phyloP scores from a whole-genome alignment of 768 basidiomycete genomes.

The Exidia glandulosa region DNA sequence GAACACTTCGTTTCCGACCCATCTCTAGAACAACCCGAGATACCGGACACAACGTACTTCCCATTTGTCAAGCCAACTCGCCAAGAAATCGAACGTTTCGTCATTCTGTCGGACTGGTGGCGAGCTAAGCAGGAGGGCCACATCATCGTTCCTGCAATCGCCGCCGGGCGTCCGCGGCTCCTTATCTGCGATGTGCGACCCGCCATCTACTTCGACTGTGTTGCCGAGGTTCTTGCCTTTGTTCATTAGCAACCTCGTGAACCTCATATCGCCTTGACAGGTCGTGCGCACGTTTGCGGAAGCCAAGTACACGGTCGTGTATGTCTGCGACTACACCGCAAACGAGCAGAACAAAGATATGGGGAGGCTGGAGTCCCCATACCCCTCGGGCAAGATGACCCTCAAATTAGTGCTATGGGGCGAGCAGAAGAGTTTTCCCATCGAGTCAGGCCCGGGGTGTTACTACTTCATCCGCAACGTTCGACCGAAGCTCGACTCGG shows the following conservation, averaged over 20 bases:
- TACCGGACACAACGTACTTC: background rate
- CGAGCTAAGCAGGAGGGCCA: background rate
- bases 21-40: background rate
- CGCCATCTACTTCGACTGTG: constrained; percentile 3
- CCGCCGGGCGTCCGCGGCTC: background rate
- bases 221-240: constrained; percentile 1
- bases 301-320: background rate
- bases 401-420: background rate
- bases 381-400: background rate
- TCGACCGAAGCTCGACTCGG: background rate
- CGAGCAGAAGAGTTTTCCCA: background rate
- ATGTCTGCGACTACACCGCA: background rate
- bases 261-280: background rate
- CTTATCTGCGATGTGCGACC: constrained; percentile 1
- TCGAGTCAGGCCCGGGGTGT: background rate
- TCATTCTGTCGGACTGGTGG: constrained; percentile 5
- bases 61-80: background rate
- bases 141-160: background rate
- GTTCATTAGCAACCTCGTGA: background rate
- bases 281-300: background rate
- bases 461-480: background rate
- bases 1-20: constrained; percentile 4
- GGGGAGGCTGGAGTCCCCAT: background rate
- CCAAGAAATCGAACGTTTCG: constrained; percentile 4
- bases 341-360: background rate